phyloP scores from a whole-genome alignment of 257 asterid genomes.

The Forsythia suspensa region DNA sequence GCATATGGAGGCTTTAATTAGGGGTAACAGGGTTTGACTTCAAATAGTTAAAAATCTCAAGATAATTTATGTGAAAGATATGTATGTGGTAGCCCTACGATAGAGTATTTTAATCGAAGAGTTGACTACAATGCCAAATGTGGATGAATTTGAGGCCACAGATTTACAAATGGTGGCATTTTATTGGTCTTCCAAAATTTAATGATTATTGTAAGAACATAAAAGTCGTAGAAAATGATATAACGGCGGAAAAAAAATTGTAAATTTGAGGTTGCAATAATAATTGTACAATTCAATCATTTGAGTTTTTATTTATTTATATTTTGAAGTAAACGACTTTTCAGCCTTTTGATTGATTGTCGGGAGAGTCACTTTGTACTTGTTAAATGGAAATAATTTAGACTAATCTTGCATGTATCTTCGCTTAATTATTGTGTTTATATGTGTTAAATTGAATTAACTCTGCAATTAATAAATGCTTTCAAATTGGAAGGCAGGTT shows the following conservation, averaged over 20 bases:
- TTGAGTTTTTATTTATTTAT: not conserved
- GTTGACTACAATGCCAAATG: not conserved
- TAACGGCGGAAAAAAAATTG: not conserved
- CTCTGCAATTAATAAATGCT: too few species aligned
- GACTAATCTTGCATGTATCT: not conserved
- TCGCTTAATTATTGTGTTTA: not conserved
- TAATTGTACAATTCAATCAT: not conserved
- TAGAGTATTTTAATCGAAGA: not conserved
- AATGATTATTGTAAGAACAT: not conserved
- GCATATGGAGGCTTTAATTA: slow-evolving; percentile 8
- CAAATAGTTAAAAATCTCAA: not conserved
- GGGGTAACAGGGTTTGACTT: slow-evolving; percentile 30
- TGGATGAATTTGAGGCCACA: not conserved
- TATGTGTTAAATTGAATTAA: too few species aligned
- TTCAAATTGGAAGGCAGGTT: too few species aligned
- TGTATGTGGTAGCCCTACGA: not conserved
- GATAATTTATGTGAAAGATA: not conserved
- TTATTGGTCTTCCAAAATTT: not conserved
- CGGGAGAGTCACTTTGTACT: not conserved
- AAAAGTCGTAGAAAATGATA: not conserved
- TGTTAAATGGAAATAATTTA: not conserved
- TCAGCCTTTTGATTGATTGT: not conserved
- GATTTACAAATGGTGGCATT: not conserved
- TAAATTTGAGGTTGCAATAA: not conserved
- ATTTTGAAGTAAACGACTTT: not conserved